A percentile compares a stretch with the other conserved stretches of the same genome.
phyloP scores from a whole-genome alignment of 176 grass and related monocot genomes.

The Eragrostis nindensis region DNA sequence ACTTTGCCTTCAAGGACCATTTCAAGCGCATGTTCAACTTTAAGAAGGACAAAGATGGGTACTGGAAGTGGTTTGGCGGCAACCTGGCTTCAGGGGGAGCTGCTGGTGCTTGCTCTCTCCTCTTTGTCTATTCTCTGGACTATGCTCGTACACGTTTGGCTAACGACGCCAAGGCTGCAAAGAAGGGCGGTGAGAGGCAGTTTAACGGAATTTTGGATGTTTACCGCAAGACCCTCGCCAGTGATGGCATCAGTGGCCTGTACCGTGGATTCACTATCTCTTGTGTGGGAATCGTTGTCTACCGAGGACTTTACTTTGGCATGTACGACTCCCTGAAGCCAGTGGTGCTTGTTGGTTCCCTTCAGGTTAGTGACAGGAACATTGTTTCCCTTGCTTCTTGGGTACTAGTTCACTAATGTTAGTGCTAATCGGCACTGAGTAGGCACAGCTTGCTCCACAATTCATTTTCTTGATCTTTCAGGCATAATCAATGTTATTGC shows the following conservation, averaged over 20 bases:
- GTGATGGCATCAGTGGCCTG: slow-evolving; percentile 55
- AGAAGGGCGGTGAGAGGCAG: slow-evolving; percentile 61
- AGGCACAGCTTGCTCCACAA: no score
- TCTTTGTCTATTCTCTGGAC: slow-evolving; percentile 66
- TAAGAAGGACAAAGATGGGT: slow-evolving; percentile 67
- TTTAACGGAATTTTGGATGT: slow-evolving; percentile 71
- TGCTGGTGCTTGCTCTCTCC: slow-evolving; percentile 65
- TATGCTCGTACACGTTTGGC: slow-evolving; percentile 63
- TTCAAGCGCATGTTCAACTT: slow-evolving; percentile 83
- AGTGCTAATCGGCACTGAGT: no score
- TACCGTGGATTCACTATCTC: slow-evolving; percentile 69
- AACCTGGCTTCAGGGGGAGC: slow-evolving; percentile 69
- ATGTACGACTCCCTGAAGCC: slow-evolving; percentile 72
- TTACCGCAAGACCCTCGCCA: slow-evolving; percentile 52
- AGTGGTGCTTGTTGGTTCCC: slow-evolving; percentile 52
- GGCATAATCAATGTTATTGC: no score
- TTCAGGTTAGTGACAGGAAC: slow-evolving; percentile 42
- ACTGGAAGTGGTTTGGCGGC: slow-evolving; percentile 72
- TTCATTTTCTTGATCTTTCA: no score
- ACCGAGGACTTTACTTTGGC: slow-evolving; percentile 64
- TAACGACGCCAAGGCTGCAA: slow-evolving; percentile 59
- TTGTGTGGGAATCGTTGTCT: slow-evolving; percentile 67
- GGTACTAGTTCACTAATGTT: no score
- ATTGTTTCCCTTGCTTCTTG: not conserved
- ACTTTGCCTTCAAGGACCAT: slow-evolving; percentile 73